Evolutionary conservation across 495 filamentous ascomycete genomes (phyloP).

Genomic region (Neurospora tetraspora): DNA sequence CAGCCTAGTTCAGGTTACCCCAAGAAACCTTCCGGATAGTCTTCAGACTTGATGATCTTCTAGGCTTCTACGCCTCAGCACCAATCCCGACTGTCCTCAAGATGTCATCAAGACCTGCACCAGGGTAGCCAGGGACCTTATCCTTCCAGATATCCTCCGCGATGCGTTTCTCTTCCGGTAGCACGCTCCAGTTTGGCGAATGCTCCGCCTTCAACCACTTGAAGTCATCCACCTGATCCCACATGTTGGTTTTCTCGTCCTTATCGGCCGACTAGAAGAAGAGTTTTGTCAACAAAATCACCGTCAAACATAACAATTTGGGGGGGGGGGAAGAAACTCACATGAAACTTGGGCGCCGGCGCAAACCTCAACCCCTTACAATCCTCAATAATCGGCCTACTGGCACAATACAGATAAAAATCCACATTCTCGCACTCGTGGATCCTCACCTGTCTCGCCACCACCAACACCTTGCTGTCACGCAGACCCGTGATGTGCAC

Average conservation of each 20-base stretch:
- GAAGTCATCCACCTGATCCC: conserved; percentile 91
- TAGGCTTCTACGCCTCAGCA: not conserved
- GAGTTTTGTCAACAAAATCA: not conserved
- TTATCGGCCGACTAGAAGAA: conserved; percentile 21
- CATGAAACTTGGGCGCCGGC: conserved; percentile 56
- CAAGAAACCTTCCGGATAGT: not conserved
- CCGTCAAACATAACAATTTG: not conserved
- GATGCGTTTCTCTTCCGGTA: conserved; percentile 52
- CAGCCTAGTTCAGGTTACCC: not conserved
- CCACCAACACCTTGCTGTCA: conserved; percentile 64
- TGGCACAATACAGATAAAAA: conserved; percentile 71
- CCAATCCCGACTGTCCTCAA: conserved; percentile 47
- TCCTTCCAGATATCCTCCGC: conserved; percentile 58
- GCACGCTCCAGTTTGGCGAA: conserved; percentile 79
- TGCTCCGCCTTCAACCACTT: conserved; percentile 84
- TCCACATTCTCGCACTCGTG: conserved; percentile 73
- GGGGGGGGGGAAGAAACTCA: conserved; percentile 33
- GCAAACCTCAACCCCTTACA: conserved; percentile 72
- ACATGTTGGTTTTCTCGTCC: conserved; percentile 47
- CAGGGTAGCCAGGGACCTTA: conserved; percentile 53
- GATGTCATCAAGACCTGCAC: conserved; percentile 56
- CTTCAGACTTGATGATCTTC: not conserved
- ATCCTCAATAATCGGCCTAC: conserved; percentile 88
- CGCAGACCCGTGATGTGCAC: conserved; percentile 70
- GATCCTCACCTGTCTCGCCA: conserved; percentile 78